Base-by-base conservation (phyloP, 768 basidiomycete genomes). In the Tulasnella sp. region DNA sequence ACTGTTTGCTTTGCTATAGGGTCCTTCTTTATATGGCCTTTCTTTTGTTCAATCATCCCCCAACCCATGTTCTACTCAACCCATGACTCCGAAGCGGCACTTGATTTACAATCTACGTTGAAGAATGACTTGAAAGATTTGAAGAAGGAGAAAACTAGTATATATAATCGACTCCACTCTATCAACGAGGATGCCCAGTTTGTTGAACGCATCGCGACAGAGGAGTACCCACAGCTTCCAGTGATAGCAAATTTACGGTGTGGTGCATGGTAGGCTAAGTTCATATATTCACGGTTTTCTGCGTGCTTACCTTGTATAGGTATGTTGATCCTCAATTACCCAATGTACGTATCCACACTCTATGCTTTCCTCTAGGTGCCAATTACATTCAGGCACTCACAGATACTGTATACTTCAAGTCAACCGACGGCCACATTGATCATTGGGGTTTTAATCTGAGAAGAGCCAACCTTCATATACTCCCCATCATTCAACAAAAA, bases 251-350 rank as follows among this genome's bases (percentile, higher is more conserved):
- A 98, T 63, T 73, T 91, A 60, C 77, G 93, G 20, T 95, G 91
- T 59, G 93, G 93, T 3, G 82, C 82, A 5, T 98, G 92, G 92
- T 96, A 95, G 63, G 77, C 89, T 58, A 85, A 89, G 16, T 53
- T 58, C 5, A 72, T 79, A 50, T 79, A 79, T 60, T 59, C 72
- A 58, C 31, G 45, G 12, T 29, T n/a, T 27, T 34, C 20, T 12
- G 3, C 15, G 24, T 16, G 4, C 27, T 20, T 35, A 25, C 20
- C 15, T 24, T 10, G 24, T 25, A 28, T 46, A 45, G 27, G 49
- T 53, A 48, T 39, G 40, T 47, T 25, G 37, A 55, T 44, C 31
- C 39, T 15, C n/a, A 32, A 25, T 34, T 5, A 29, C 46, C 69
- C 64, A 61, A 9, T 37, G 6, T n/a, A 20, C 29, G 28, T 58